Conservation (phyloP, 306 rosid species). For the Vachellia pachyceras region DNA sequence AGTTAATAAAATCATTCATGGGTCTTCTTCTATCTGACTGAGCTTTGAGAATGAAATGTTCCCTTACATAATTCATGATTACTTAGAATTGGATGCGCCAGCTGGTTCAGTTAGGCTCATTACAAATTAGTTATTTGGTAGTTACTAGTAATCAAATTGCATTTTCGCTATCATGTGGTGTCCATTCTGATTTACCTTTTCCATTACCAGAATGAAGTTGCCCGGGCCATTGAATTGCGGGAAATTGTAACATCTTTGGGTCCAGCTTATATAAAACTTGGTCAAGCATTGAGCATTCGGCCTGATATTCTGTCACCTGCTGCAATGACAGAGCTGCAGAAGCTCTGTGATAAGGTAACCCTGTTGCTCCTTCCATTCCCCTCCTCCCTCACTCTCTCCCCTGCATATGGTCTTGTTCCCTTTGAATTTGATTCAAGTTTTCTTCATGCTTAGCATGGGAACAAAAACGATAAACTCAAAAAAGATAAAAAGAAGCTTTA, state of each 20-base stretch:
- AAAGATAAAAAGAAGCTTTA: slow-evolving; percentile 12
- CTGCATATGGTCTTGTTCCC: slow-evolving; percentile 6
- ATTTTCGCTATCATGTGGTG: slow-evolving; percentile 27
- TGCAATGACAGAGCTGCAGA: slow-evolving; percentile 97
- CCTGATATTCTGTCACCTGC: slow-evolving; percentile 94
- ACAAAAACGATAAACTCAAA: slow-evolving; percentile 1
- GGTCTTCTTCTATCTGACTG: not conserved
- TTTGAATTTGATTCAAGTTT: slow-evolving; percentile 30
- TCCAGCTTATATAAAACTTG: slow-evolving; percentile 98
- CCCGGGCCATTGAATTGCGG: slow-evolving; percentile 91
- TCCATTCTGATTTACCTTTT: slow-evolving; percentile 34
- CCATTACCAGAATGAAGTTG: slow-evolving; percentile 86
- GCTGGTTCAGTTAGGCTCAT: not conserved
- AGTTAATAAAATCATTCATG: not conserved
- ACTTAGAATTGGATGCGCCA: not conserved
- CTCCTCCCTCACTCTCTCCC: not conserved
- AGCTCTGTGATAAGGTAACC: slow-evolving; percentile 94
- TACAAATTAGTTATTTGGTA: not conserved
- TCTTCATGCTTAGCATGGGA: not conserved
- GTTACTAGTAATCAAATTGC: slow-evolving; percentile 10
- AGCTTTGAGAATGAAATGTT: not conserved
- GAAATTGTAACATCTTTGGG: slow-evolving; percentile 99
- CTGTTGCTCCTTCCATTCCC: slow-evolving; percentile 15
- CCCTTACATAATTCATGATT: not conserved
- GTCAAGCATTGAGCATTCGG: slow-evolving; percentile 98